Evolutionary conservation across 192 early-diverging fungal genomes (phyloP).

Genomic region (Coemansia aciculifera): DNA sequence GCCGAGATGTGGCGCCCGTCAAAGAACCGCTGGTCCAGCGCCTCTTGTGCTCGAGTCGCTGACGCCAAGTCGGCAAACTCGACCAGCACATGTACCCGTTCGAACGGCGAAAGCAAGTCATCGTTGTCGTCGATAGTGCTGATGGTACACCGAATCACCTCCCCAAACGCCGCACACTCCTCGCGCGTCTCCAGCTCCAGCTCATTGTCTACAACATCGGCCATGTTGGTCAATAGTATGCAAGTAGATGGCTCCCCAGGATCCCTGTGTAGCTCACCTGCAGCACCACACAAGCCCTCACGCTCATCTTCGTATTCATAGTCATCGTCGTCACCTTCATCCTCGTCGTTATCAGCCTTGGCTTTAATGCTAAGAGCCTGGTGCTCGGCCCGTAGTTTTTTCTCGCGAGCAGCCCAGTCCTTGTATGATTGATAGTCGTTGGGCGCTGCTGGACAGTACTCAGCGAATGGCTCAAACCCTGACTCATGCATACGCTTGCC

Average conservation of each 20-base stretch:
- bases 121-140: constrained; percentile 5
- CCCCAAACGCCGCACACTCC: constrained; percentile 41
- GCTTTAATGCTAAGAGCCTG: background rate
- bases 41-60: constrained; percentile 24
- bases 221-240: constrained; percentile 40
- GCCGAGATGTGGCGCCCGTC: constrained; percentile 42
- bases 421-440: constrained; percentile 42
- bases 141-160: constrained; percentile 21
- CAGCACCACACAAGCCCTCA: background rate
- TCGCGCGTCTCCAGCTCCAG: constrained; percentile 36
- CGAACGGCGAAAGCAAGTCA: constrained; percentile 11
- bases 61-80: constrained; percentile 33
- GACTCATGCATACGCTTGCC: background rate
- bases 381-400: constrained; percentile 4
- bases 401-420: constrained; percentile 23
- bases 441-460: constrained; percentile 38
- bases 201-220: constrained; percentile 31
- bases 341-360: background rate
- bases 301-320: background rate
- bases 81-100: constrained; percentile 29
- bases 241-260: constrained; percentile 24
- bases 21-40: constrained; percentile 41
- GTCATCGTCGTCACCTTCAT: background rate
- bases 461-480: constrained; percentile 34
- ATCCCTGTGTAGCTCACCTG: background rate